These are phyloP conservation scores for Dipodascopsis uninucleata DNA, from an alignment of 805 yeast genomes.

Conservation along the genomic window DNA sequence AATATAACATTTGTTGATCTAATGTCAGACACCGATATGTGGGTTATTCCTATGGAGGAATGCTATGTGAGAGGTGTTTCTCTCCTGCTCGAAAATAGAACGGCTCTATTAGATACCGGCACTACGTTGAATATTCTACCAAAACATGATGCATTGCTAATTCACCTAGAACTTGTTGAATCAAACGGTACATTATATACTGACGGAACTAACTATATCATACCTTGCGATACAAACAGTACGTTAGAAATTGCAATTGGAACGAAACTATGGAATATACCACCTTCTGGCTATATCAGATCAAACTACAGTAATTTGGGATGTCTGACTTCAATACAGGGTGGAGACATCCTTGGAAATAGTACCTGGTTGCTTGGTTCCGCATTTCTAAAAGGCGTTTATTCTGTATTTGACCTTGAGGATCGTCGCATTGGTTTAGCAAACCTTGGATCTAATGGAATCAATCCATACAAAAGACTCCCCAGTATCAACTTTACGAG, in stretches of 20 bases:
- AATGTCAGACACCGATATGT: conserved; percentile 38
- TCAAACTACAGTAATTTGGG: conserved; percentile 41
- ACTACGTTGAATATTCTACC: conserved; percentile 61
- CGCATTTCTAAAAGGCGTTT: conserved; percentile 53
- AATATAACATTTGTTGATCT: conserved; percentile 42
- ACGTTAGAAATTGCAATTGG: conserved; percentile 44
- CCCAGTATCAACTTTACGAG: no score
- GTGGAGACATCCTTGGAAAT: conserved; percentile 41
- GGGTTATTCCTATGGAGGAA: conserved; percentile 49
- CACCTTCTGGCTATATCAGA: conserved; percentile 49
- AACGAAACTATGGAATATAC: conserved; percentile 45
- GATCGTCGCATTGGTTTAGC: conserved; percentile 53
- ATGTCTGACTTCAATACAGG: conserved; percentile 65
- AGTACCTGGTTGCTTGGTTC: conserved; percentile 62
- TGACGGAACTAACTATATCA: conserved; percentile 62
- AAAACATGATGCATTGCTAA: conserved; percentile 48
- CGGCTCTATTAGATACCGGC: conserved; percentile 60
- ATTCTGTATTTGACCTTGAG: conserved; percentile 56
- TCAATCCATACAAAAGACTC: conserved; percentile 12
- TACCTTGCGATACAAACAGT: conserved; percentile 51
- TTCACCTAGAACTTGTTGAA: conserved; percentile 51
- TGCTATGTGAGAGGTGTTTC: conserved; percentile 39
- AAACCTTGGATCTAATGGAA: conserved; percentile 32
- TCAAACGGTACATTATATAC: conserved; percentile 39
- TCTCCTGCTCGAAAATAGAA: conserved; percentile 15